A percentile compares a stretch with the other conserved stretches of the same genome.
Conservation (phyloP, 331 rosid genomes). For the Pyrus hybrid region DNA sequence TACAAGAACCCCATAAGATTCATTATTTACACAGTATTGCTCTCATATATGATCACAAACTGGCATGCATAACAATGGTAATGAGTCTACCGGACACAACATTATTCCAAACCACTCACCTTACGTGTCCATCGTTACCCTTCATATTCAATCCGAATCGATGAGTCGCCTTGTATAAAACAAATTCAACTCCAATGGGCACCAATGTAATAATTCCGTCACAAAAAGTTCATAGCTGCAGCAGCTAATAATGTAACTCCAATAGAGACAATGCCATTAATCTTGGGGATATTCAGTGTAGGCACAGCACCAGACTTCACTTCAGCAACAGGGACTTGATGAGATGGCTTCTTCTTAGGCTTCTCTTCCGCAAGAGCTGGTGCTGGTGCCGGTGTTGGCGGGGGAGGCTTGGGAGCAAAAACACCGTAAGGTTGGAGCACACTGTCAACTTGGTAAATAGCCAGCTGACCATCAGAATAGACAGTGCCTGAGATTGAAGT, state of each 20-base stretch:
- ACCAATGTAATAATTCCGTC: not conserved
- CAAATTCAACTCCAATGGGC: not conserved
- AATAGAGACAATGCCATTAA: not conserved
- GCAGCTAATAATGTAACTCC: not conserved
- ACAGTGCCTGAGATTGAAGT: slow-evolving; percentile 67
- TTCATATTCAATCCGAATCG: slow-evolving; percentile 5
- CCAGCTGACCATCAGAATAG: slow-evolving; percentile 65
- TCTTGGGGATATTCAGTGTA: not conserved
- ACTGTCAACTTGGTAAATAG: slow-evolving; percentile 61
- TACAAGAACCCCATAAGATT: not conserved
- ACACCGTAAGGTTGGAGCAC: slow-evolving; percentile 73
- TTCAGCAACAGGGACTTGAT: slow-evolving; percentile 17
- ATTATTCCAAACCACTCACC: slow-evolving; percentile 27
- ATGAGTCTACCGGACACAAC: not conserved
- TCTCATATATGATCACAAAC: slow-evolving; percentile 21
- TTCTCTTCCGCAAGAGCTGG: slow-evolving; percentile 41
- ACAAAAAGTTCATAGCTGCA: not conserved
- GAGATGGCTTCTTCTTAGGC: slow-evolving; percentile 43
- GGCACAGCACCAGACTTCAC: slow-evolving; percentile 4
- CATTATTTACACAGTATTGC: not conserved
- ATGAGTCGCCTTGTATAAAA: not conserved
- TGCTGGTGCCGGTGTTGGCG: slow-evolving; percentile 44
- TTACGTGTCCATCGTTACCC: slow-evolving; percentile 7
- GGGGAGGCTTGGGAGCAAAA: slow-evolving; percentile 50
- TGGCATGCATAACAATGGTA: not conserved